phyloP scores from a whole-genome alignment of 148 eudicot species.

The Simmondsia chinensis region DNA sequence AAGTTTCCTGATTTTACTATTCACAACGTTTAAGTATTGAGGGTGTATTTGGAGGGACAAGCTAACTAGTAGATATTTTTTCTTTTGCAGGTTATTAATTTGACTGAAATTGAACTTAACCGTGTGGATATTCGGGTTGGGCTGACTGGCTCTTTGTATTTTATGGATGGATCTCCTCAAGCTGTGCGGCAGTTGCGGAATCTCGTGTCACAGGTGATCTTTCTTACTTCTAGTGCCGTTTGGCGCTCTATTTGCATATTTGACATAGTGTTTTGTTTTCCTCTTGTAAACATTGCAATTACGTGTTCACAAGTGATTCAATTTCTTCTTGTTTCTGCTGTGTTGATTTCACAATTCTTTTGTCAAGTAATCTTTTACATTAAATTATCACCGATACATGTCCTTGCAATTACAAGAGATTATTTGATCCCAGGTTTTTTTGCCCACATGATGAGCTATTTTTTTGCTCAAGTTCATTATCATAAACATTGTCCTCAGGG shows the following conservation, averaged over 20 bases:
- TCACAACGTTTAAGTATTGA: neutral
- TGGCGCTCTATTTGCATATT: too few relatives aligned
- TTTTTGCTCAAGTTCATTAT: too few relatives aligned
- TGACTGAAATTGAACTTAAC: conserved; percentile 84
- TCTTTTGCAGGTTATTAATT: conserved; percentile 74
- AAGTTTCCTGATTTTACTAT: conserved; percentile 1
- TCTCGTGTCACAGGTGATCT: conserved; percentile 81
- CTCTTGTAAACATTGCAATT: neutral
- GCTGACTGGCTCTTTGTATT: conserved; percentile 72
- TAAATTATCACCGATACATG: too few relatives aligned
- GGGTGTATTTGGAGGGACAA: conserved; percentile 1
- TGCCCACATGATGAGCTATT: too few relatives aligned
- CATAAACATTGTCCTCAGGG: too few relatives aligned
- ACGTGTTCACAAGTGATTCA: neutral
- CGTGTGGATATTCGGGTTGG: conserved; percentile 88
- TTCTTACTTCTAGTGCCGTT: too few relatives aligned
- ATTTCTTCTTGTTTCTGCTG: neutral
- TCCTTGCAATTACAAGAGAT: too few relatives aligned
- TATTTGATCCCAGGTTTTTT: too few relatives aligned
- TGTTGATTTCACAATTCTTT: neutral
- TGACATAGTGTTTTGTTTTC: neutral
- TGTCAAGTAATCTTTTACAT: too few relatives aligned
- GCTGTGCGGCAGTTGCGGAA: conserved; percentile 88
- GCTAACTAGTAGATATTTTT: conserved; percentile 9
- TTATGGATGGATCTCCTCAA: conserved; percentile 97